Conservation (phyloP, 352 stramenopile genomes). For the Nothophytophthora sp. region DNA sequence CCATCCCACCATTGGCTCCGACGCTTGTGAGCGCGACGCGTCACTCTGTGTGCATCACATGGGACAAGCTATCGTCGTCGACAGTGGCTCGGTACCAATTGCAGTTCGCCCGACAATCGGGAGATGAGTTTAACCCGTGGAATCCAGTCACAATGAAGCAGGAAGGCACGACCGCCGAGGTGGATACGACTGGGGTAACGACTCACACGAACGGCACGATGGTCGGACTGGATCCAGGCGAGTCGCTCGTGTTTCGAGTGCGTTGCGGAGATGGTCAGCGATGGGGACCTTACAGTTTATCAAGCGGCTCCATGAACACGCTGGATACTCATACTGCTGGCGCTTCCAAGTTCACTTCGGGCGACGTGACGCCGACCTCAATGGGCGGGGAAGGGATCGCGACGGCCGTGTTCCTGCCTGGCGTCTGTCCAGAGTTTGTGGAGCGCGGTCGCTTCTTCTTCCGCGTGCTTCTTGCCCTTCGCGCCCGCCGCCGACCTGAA, state of each 20-base stretch:
- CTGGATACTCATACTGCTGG: constrained; percentile 25
- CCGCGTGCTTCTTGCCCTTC: constrained; percentile 49
- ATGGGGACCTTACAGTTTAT: constrained; percentile 72
- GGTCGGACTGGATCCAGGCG: constrained; percentile 53
- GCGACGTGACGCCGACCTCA: constrained; percentile 12
- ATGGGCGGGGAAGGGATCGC: neutral
- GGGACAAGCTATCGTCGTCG: constrained; percentile 42
- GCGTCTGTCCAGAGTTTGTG: constrained; percentile 59
- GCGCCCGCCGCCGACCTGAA: constrained; percentile 43
- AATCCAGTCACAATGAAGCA: constrained; percentile 55
- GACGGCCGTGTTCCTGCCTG: constrained; percentile 46
- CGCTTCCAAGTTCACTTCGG: constrained; percentile 1
- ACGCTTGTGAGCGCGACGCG: constrained; percentile 62
- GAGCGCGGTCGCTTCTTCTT: constrained; percentile 72
- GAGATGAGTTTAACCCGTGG: constrained; percentile 64
- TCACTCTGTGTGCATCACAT: constrained; percentile 67
- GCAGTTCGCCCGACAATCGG: constrained; percentile 64
- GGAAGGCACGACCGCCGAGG: constrained; percentile 30
- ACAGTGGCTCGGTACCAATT: constrained; percentile 50
- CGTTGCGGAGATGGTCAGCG: constrained; percentile 55
- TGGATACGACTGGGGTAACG: constrained; percentile 47
- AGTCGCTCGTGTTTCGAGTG: constrained; percentile 65
- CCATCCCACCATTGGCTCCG: constrained; percentile 57
- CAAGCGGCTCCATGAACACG: constrained; percentile 56
- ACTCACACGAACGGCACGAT: constrained; percentile 64